Evolutionary conservation across 1,284 basidiomycete species (phyloP), one percentile per base, ranked within the genome.

Genomic region (Acaromyces ingoldii): DNA sequence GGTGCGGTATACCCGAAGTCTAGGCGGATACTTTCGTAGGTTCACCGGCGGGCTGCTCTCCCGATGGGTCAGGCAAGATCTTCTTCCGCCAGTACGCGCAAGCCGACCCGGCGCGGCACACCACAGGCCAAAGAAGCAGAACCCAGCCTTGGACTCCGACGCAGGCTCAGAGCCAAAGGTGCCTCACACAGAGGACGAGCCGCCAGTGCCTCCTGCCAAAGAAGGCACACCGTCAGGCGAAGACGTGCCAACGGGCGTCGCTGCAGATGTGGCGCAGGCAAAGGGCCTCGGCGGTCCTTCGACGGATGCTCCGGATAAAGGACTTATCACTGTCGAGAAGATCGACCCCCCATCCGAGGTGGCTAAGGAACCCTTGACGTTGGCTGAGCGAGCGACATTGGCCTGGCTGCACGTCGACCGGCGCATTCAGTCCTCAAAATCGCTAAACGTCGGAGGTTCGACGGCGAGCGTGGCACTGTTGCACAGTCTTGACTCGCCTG

Each of bases 381-480:
- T 74, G 37, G 58, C 65, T 24, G 71, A 74, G 49, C 61, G 72
- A 10, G 69, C 70, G 9, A 74, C 72, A 9, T 55, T 74, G 2
- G 65, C 72, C 3, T 74, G 63, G 58, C 61, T 74, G 4, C 61
- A 70, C 11, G 63, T 70, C 9, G 72, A 74, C 41, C 62, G 71
- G 1, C 53, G 65, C 17, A 65, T 74, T 34, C 70, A 72, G 28
- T 50, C 63, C 4, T 60, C 60, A 2, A 54, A 64, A 11, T 19
- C 42, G 30, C 62, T 72, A 29, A 48, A 59, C 37, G 58, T 64
- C 33, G 78, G 78, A 31, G 93, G 93, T 3, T 90, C 91, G 17
- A 95, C 92, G 1, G 90, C 90, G 1, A 92, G 89, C 0, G 83
- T 96, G 1, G 88, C 85, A 0, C 80, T 97, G 37, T 78, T 97